Evolutionary conservation across 805 yeast species (phyloP).

Genomic region (Kazachstania viticola): DNA sequence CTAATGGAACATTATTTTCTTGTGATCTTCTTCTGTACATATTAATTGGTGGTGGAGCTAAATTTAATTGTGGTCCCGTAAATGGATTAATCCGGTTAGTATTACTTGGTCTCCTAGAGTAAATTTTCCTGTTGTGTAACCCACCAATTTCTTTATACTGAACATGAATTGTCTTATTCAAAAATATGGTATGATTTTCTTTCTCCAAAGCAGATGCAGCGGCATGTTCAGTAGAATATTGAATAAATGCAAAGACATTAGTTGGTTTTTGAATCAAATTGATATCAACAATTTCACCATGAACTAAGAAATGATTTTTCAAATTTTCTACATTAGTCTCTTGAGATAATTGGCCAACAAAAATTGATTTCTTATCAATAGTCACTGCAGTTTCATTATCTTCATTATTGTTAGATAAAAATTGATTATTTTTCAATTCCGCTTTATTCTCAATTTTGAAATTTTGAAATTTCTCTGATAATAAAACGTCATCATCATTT

Average conservation of each 20-base stretch:
- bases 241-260: slow-evolving; percentile 61
- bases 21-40: slow-evolving; percentile 34
- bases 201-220: slow-evolving; percentile 83
- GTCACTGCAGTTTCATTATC: slow-evolving; percentile 15
- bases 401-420: not conserved
- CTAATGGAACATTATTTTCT: slow-evolving; percentile 2
- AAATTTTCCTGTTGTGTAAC: slow-evolving; percentile 18
- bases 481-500: not conserved
- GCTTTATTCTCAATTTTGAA: not conserved
- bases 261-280: slow-evolving; percentile 43
- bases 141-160: slow-evolving; percentile 56
- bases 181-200: slow-evolving; percentile 70
- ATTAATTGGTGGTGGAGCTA: slow-evolving; percentile 79
- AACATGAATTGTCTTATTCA: slow-evolving; percentile 70
- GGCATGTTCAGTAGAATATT: slow-evolving; percentile 49
- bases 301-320: slow-evolving; percentile 45
- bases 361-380: slow-evolving; percentile 64
- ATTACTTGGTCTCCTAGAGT: slow-evolving; percentile 15
- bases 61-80: slow-evolving; percentile 32
- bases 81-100: slow-evolving; percentile 6
- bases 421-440: not conserved
- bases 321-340: slow-evolving; percentile 45
- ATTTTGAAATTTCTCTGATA: slow-evolving; percentile 1
- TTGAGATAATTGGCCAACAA: slow-evolving; percentile 60
- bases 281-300: slow-evolving; percentile 52